Evolutionary conservation across 2,329 filamentous ascomycete species (phyloP).

Genomic region (Diaporthe aspalathi): DNA sequence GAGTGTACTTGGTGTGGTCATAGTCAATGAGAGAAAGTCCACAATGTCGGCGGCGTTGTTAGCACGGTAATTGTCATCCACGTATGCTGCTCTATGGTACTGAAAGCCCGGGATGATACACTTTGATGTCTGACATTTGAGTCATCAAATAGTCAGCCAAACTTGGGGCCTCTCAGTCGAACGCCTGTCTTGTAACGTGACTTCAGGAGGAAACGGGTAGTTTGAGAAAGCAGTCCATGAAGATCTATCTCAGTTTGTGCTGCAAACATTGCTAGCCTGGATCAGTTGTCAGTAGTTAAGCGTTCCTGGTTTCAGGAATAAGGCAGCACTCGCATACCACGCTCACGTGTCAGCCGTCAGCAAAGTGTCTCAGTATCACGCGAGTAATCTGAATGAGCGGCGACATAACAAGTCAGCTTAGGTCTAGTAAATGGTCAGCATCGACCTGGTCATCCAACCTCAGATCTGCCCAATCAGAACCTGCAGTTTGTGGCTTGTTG

Average conservation of each 20-base stretch:
- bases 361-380: neutral
- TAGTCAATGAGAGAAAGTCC: neutral
- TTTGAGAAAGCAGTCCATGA: too few species aligned
- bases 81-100: neutral
- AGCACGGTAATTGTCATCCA: neutral
- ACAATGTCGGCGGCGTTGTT: neutral
- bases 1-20: neutral
- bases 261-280: neutral
- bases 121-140: neutral
- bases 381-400: neutral
- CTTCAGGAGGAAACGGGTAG: neutral
- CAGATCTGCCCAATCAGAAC: neutral
- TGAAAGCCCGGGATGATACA: too few species aligned
- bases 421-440: neutral
- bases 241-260: too few species aligned
- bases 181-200: too few species aligned
- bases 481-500: neutral
- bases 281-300: neutral
- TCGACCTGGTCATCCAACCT: neutral
- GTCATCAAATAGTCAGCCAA: too few species aligned
- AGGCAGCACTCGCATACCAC: neutral
- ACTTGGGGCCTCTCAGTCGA: too few species aligned
- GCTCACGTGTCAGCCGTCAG: neutral
- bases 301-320: neutral
- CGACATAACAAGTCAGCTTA: too few species aligned